Conservation (phyloP, 352 stramenopile species). For the Globisporangium nagaii region DNA sequence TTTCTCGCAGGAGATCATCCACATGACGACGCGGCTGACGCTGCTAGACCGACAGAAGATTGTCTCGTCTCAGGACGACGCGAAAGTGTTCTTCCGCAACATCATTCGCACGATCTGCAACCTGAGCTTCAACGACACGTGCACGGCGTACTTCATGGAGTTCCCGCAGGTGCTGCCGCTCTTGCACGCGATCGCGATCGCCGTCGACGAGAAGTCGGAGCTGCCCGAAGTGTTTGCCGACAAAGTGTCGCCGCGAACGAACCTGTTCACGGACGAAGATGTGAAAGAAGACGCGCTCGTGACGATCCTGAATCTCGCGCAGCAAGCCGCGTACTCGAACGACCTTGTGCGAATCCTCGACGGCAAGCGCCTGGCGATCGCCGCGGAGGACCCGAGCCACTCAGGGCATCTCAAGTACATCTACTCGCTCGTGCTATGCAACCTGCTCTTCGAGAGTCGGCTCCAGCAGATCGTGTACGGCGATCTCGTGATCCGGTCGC, state of each 20-base stretch:
- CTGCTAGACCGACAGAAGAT: conserved; percentile 37
- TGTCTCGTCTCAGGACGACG: conserved; percentile 12
- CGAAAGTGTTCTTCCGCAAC: conserved; percentile 43
- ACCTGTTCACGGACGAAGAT: conserved; percentile 24
- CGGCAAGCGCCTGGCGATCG: conserved; percentile 38
- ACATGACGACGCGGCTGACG: conserved; percentile 40
- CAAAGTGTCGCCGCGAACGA: not conserved
- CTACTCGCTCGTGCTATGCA: conserved; percentile 56
- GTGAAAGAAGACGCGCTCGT: conserved; percentile 63
- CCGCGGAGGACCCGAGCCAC: conserved; percentile 24
- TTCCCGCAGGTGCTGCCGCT: conserved; percentile 49
- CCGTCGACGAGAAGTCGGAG: not conserved
- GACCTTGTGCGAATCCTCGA: conserved; percentile 55
- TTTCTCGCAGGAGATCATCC: conserved; percentile 49
- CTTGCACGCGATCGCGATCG: conserved; percentile 30
- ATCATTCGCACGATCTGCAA: conserved; percentile 53
- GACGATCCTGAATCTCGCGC: conserved; percentile 58
- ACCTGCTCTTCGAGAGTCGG: conserved; percentile 61
- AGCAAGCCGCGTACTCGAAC: conserved; percentile 33
- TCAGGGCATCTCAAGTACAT: conserved; percentile 50
- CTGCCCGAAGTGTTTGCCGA: not conserved
- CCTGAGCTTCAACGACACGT: conserved; percentile 52
- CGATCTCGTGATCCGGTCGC: conserved; percentile 39
- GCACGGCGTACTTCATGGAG: conserved; percentile 45
- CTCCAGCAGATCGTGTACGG: conserved; percentile 63